Base-by-base conservation (phyloP, 345 rosid genomes). In the Cardamine resedifolia region DNA sequence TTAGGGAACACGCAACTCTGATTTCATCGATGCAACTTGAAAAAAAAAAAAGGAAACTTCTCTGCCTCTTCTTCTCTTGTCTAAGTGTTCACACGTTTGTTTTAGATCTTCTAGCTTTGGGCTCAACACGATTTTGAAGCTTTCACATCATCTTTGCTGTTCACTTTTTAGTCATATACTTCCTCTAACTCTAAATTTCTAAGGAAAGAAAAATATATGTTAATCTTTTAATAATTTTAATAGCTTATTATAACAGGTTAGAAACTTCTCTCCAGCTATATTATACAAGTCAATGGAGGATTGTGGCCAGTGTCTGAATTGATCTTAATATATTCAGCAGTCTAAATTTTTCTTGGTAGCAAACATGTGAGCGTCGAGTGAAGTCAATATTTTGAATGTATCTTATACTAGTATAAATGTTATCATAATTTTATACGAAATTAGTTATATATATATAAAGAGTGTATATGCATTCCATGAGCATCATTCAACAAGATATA, bases 11-110 rank as follows among this genome's bases (percentile, higher is more conserved):
- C 0, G 4, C 57, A 47, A 57, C 27, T 58, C 50, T 58, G 30
- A 23, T 43, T 21, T 65, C 64, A 72, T 63, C 70, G 64, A 63
- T 62, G 63, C 64, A 14, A 56, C 2, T 56, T 30, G n/a, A n/a
- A n/a, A n/a, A n/a, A n/a, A n/a, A 5, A 44, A 48, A 23, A 56
- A 7, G 19, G 11, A 21, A 28, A 26, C 28, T 31, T 33, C 3
- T 33, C 38, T 56, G 64, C 45, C 23, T 39, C 39, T 47, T 33
- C 41, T 45, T 56, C 12, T 52, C 10, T n/a, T 55, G 48, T 64
- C 67, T 4, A 11, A 10, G 34, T 70, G 45, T 19, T 44, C 9
- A 21, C 58, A 58, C 31, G 27, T 57, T 56, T 53, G 26, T 47
- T 65, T 49, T 12, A 19, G 14, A 14, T 48, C 44, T 49, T 8